phyloP scores from a whole-genome alignment of 2,329 filamentous ascomycete species.

The Verticillium isaacii region DNA sequence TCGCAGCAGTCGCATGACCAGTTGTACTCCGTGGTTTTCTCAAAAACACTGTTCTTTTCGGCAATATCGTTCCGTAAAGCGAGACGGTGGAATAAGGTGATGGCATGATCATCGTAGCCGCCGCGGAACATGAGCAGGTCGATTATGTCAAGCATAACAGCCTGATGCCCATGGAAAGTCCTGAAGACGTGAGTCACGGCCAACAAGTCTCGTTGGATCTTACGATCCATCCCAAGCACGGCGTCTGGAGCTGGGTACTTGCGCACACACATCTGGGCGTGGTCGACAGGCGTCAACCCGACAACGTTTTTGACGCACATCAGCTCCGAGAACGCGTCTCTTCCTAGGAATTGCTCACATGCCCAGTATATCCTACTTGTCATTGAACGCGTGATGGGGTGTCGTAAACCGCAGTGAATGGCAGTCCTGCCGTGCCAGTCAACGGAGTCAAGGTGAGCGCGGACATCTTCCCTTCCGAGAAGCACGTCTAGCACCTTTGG shows the following conservation, averaged over 20 bases:
- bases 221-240: neutral
- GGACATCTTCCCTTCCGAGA: constrained; percentile 10
- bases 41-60: neutral
- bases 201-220: neutral
- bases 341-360: constrained; percentile 10
- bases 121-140: neutral
- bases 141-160: constrained; percentile 1
- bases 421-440: constrained; percentile 12
- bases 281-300: constrained; percentile 9
- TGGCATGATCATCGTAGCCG: constrained; percentile 5
- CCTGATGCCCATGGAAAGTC: constrained; percentile 1
- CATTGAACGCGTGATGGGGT: neutral
- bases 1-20: constrained; percentile 4
- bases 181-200: neutral
- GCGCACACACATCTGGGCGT: neutral
- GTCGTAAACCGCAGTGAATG: constrained; percentile 2
- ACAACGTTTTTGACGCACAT: constrained; percentile 3
- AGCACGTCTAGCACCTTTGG: constrained; percentile 10
- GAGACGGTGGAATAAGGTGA: constrained; percentile 1
- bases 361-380: constrained; percentile 6
- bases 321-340: constrained; percentile 12
- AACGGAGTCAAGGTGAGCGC: constrained; percentile 9
- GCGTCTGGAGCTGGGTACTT: constrained; percentile 2
- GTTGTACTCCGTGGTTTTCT: neutral
- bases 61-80: neutral